phyloP scores from a whole-genome alignment of 805 yeast genomes.

The Metschnikowia peoriensis region DNA sequence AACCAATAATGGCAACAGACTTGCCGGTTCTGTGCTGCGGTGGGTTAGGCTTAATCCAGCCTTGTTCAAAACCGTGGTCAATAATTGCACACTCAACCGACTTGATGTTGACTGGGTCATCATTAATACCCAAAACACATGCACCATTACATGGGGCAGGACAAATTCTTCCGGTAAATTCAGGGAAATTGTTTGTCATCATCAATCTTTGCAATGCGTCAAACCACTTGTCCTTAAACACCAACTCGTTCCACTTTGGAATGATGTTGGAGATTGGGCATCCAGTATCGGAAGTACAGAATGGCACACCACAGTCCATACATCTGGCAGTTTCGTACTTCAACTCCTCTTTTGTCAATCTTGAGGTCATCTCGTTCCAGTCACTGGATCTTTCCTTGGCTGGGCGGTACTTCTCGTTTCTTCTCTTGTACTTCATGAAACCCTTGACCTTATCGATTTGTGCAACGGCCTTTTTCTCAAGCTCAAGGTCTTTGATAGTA shows the following conservation, averaged over 20 bases:
- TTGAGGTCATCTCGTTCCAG: slow-evolving; percentile 86
- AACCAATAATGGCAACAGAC: slow-evolving; percentile 83
- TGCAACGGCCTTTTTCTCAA: slow-evolving; percentile 61
- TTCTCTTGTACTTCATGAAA: slow-evolving; percentile 89
- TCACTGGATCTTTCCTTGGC: slow-evolving; percentile 76
- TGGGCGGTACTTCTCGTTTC: slow-evolving; percentile 81
- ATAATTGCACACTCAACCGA: slow-evolving; percentile 94
- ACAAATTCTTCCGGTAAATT: slow-evolving; percentile 96
- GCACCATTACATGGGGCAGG: slow-evolving; percentile 99
- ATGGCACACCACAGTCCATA: slow-evolving; percentile 99
- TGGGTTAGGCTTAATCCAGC: slow-evolving; percentile 88
- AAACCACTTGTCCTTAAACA: slow-evolving; percentile 91
- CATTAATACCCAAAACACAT: slow-evolving; percentile 84
- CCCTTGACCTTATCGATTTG: slow-evolving; percentile 81
- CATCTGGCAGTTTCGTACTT: slow-evolving; percentile 93
- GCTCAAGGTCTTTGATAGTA: slow-evolving; percentile 66
- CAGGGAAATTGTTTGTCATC: slow-evolving; percentile 98
- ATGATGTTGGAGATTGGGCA: slow-evolving; percentile 96
- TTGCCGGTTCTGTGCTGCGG: slow-evolving; percentile 83
- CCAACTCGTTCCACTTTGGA: slow-evolving; percentile 97
- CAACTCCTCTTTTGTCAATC: slow-evolving; percentile 83
- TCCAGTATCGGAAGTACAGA: slow-evolving; percentile 97
- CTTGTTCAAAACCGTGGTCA: slow-evolving; percentile 93
- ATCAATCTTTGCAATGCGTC: slow-evolving; percentile 87
- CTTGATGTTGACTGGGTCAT: slow-evolving; percentile 94